phyloP scores from a whole-genome alignment of 345 rosid genomes.

The Tarenaya hassleriana region DNA sequence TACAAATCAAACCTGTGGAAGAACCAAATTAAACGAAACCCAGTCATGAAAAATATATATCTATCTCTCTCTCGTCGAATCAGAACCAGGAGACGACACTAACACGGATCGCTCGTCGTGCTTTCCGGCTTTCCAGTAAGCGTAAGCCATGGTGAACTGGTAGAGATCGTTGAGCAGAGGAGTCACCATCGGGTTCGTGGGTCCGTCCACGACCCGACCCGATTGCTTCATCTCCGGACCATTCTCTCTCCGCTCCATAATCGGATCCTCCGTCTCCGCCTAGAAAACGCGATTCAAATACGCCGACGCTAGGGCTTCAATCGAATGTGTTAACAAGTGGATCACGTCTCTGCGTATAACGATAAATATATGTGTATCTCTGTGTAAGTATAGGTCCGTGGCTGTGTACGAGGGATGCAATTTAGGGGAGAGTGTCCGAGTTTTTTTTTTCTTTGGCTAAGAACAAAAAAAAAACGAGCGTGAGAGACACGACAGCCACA shows the following conservation, averaged over 20 bases:
- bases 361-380: too few species aligned
- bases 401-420: too few species aligned
- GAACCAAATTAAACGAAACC: not conserved
- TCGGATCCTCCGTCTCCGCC: too few species aligned
- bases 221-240: slow-evolving; percentile 22
- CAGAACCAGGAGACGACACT: not conserved
- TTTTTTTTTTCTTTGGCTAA: too few species aligned
- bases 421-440: too few species aligned
- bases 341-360: too few species aligned
- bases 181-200: slow-evolving; percentile 90
- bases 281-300: too few species aligned
- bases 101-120: slow-evolving; percentile 81
- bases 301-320: too few species aligned
- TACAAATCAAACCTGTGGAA: slow-evolving; percentile 77
- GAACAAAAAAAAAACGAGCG: too few species aligned
- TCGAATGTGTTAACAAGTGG: too few species aligned
- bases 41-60: not conserved
- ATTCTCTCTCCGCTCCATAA: slow-evolving; percentile 34
- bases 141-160: slow-evolving; percentile 96
- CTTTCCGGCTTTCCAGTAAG: slow-evolving; percentile 97
- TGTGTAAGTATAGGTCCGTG: too few species aligned
- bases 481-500: too few species aligned
- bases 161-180: slow-evolving; percentile 88
- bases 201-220: slow-evolving; percentile 38
- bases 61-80: not conserved